phyloP scores from a whole-genome alignment of 768 basidiomycete genomes.

The Pleurotus cornucopiae region DNA sequence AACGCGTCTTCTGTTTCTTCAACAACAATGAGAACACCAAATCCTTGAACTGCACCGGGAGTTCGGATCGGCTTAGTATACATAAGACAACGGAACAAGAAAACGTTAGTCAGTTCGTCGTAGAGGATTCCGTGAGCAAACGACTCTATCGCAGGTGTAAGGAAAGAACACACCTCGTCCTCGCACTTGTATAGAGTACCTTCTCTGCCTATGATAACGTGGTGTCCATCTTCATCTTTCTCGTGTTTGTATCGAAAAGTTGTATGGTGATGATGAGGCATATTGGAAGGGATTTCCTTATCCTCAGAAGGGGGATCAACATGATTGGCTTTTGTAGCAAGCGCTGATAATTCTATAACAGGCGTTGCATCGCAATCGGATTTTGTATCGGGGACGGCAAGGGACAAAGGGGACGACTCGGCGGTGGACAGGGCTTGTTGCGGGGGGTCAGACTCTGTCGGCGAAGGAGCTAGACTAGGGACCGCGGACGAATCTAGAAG shows the following conservation, averaged over 20 bases:
- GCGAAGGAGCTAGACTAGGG: no score
- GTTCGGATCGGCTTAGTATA: slow-evolving; percentile 66
- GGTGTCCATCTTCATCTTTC: slow-evolving; percentile 61
- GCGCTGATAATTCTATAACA: no score
- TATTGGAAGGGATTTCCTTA: no score
- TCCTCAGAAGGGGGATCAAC: no score
- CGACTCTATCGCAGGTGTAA: neutral
- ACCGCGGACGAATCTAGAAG: no score
- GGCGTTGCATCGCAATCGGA: no score
- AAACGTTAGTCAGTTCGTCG: no score
- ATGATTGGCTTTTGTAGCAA: no score
- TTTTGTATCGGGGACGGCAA: no score
- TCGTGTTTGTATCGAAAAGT: slow-evolving; percentile 65
- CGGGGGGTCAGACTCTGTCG: no score
- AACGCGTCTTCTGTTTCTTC: slow-evolving; percentile 57
- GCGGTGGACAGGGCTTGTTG: no score
- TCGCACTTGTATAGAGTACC: slow-evolving; percentile 65
- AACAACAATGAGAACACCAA: slow-evolving; percentile 74
- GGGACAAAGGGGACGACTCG: no score
- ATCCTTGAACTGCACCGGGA: slow-evolving; percentile 79
- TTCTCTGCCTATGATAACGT: slow-evolving; percentile 67
- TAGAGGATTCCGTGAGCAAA: neutral
- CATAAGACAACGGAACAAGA: neutral
- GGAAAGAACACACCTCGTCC: slow-evolving; percentile 52
- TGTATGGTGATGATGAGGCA: slow-evolving; percentile 24